Percentiles rank a stretch among this genome's conserved stretches.
These are phyloP conservation scores for Rhodotorula kratochvilovae DNA, from an alignment of 768 basidiomycete species.

Conservation along the genomic window DNA sequence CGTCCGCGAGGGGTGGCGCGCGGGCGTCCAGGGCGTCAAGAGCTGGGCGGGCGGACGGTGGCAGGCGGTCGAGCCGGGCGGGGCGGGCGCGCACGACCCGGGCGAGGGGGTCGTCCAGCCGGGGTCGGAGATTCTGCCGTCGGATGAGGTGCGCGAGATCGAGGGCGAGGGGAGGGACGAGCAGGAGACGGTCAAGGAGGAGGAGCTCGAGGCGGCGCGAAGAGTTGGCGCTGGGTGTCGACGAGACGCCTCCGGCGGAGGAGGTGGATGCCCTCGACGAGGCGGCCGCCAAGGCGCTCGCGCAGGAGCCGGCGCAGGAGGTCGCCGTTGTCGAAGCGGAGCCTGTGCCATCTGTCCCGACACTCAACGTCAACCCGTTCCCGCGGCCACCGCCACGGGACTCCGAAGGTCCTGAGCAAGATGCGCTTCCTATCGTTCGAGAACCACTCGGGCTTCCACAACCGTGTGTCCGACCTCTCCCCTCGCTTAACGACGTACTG, in stretches of 20 bases:
- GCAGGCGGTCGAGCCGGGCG: background rate
- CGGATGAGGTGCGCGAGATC: background rate
- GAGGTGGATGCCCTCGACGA: background rate
- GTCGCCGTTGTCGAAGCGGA: background rate
- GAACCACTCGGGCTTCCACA: constrained; percentile 37
- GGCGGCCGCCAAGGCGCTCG: background rate
- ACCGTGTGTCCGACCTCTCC: constrained; percentile 4
- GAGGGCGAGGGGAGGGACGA: background rate
- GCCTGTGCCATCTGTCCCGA: background rate
- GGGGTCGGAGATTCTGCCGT: background rate
- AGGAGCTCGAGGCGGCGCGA: background rate
- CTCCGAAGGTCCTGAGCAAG: background rate
- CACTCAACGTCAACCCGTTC: constrained; percentile 7
- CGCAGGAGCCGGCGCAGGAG: background rate
- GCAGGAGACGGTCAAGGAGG: background rate
- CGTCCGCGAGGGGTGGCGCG: background rate
- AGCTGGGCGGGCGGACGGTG: background rate
- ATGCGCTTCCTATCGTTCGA: constrained; percentile 25
- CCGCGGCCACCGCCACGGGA: background rate
- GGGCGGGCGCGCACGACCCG: background rate
- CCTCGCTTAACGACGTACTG: background rate
- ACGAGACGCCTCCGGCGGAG: no score
- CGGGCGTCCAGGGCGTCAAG: background rate
- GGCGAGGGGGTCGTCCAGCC: background rate
- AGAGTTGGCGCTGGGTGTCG: no score